Base-by-base conservation (phyloP, 177 flowering plant species). In the Vitis hybrid region DNA sequence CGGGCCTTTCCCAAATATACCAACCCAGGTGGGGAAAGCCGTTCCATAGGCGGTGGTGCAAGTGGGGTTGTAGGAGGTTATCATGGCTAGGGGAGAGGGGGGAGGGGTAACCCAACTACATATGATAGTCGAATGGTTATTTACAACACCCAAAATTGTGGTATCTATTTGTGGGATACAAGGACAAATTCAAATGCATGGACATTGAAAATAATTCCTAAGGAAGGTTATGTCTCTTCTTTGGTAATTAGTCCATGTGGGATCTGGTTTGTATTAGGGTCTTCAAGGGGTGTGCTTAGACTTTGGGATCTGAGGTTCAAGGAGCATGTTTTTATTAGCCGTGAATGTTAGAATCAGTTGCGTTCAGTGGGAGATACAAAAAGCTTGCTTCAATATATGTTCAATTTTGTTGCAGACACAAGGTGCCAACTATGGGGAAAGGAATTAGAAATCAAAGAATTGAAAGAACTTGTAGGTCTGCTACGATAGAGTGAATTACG, bases 351-450 rank as follows among this genome's bases (percentile, higher is more conserved):
- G 95, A 96, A 89, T 76, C 97, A 92, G 73, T 81, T 96, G 78
- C 98, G 97, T 13, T 90, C 99, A 59, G 88, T 96, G 98, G 91
- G 80, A 69, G 99, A 96, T 80, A 95, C 99, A 69, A 94, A 94
- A 83, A 89, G 82, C 80, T 80, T 94, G 77, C 98, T 96, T 68
- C 99, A 94, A 47, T 89, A 90, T 74, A 96, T 92, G 91, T 94
- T 94, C 80, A 92, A 85, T 81, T 85, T 87, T 69, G 83, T 95
- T 73, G 95, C 85, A 60, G 92, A 94, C 71, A 72, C 95, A 75
- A 92, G 99, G 99, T 96, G 97, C 78, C 92, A 88, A 52, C 22
- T 84, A 63, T 89, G 94, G 95, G 99, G 91, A 67, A 89, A 83
- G 65, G 97, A 94, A 64, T 74, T 89, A 69, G 98, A 94, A 75